Conservation (phyloP, 139 green algal genomes). For the Chlamydomonas sp. region DNA sequence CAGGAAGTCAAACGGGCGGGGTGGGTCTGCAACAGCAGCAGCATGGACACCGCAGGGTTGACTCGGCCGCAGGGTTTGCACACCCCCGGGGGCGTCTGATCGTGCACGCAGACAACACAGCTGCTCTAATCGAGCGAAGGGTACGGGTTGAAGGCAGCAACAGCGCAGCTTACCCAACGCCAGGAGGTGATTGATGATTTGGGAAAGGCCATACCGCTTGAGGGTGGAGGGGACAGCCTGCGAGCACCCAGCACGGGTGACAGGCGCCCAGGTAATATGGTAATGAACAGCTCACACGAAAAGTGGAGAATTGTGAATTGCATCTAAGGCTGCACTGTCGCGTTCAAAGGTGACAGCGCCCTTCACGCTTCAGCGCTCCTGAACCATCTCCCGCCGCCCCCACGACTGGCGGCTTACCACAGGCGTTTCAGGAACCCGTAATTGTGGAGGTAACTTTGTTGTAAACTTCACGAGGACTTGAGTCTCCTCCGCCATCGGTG, state of each 20-base stretch:
- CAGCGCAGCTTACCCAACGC: constrained; percentile 67
- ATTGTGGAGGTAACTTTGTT: constrained; percentile 81
- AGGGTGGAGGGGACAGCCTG: constrained; percentile 89
- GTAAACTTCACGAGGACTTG: constrained; percentile 87
- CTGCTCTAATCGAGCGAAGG: background rate
- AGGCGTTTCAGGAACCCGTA: constrained; percentile 75
- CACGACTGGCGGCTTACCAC: constrained; percentile 66
- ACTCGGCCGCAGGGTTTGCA: background rate
- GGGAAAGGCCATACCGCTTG: constrained; percentile 93
- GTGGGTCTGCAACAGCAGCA: constrained; percentile 63
- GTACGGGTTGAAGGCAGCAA: background rate
- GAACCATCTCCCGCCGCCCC: background rate
- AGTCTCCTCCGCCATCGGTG: constrained; percentile 62
- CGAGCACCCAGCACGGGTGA: background rate
- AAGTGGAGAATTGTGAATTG: background rate
- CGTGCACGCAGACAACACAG: background rate
- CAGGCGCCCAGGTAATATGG: background rate
- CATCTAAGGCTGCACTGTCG: background rate
- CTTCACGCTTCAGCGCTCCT: background rate
- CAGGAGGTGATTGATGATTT: constrained; percentile 97
- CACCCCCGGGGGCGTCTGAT: background rate
- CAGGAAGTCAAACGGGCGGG: constrained; percentile 95
- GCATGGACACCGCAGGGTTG: background rate
- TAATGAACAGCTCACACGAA: background rate
- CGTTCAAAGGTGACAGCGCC: background rate